Conservation (phyloP, 2,329 filamentous ascomycete species). For the Paraphoma sp. region DNA sequence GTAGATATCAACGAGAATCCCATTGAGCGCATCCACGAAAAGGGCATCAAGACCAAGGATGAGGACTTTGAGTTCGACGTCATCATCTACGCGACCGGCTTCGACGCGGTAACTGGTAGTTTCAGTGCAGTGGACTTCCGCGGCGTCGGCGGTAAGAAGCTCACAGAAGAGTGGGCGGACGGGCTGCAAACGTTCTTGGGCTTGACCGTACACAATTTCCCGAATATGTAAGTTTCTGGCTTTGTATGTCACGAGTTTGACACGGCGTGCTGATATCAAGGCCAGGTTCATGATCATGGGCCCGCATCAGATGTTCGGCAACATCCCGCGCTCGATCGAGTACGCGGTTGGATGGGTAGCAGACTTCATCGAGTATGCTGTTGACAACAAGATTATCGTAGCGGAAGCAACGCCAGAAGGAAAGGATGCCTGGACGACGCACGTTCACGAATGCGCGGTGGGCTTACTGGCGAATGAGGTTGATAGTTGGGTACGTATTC, state of each 20-base stretch:
- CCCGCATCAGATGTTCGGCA: constrained; percentile 55
- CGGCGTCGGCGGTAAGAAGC: constrained; percentile 15
- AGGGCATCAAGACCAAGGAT: constrained; percentile 49
- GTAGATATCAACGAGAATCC: constrained; percentile 48
- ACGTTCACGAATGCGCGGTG: constrained; percentile 56
- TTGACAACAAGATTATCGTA: constrained; percentile 41
- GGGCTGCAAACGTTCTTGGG: constrained; percentile 37
- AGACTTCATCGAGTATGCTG: constrained; percentile 44
- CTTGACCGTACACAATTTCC: constrained; percentile 32
- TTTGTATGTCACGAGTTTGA: background rate
- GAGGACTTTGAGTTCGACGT: constrained; percentile 48
- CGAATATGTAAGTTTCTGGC: constrained; percentile 36
- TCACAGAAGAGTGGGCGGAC: constrained; percentile 23
- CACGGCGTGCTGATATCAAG: background rate
- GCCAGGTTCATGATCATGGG: constrained; percentile 50
- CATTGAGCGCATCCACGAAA: constrained; percentile 40
- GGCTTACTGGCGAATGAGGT: constrained; percentile 57
- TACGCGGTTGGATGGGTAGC: constrained; percentile 51
- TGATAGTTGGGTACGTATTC: constrained; percentile 52
- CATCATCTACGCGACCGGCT: constrained; percentile 51
- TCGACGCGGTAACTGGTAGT: constrained; percentile 49
- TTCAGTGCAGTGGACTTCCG: constrained; percentile 27
- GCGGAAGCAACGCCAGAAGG: constrained; percentile 52
- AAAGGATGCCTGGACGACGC: constrained; percentile 55
- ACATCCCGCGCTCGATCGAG: constrained; percentile 52